phyloP scores from a whole-genome alignment of 305 asterid species.

The Fraxinus sp. region DNA sequence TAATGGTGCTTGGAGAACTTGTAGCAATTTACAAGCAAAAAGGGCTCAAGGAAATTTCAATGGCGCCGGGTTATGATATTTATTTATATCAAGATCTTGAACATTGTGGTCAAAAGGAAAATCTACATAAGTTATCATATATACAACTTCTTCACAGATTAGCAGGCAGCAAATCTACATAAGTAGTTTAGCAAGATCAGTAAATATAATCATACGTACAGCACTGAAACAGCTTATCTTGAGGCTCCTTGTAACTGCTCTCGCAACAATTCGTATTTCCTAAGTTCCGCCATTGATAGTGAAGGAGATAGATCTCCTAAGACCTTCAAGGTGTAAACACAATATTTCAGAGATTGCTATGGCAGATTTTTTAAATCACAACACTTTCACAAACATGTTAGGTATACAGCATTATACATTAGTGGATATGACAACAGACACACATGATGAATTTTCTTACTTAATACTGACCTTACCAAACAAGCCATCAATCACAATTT shows the following conservation, averaged over 20 bases:
- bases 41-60: too few relatives aligned
- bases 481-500: not conserved
- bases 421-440: not conserved
- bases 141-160: too few relatives aligned
- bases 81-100: too few relatives aligned
- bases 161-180: not conserved
- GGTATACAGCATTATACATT: not conserved
- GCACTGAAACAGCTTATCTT: slow-evolving; percentile 29
- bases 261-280: slow-evolving; percentile 72
- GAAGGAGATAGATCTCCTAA: slow-evolving; percentile 82
- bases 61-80: too few relatives aligned
- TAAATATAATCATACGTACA: not conserved
- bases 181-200: not conserved
- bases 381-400: not conserved
- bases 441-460: not conserved
- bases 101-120: too few relatives aligned
- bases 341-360: slow-evolving; percentile 9
- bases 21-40: too few relatives aligned
- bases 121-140: not conserved
- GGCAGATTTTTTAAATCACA: not conserved
- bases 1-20: too few relatives aligned
- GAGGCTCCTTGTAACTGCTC: slow-evolving; percentile 85
- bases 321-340: slow-evolving; percentile 49
- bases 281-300: slow-evolving; percentile 81
- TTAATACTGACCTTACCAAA: not conserved